Evolutionary conservation across 495 filamentous ascomycete genomes (phyloP).

Genomic region (Articulospora tetracladia): DNA sequence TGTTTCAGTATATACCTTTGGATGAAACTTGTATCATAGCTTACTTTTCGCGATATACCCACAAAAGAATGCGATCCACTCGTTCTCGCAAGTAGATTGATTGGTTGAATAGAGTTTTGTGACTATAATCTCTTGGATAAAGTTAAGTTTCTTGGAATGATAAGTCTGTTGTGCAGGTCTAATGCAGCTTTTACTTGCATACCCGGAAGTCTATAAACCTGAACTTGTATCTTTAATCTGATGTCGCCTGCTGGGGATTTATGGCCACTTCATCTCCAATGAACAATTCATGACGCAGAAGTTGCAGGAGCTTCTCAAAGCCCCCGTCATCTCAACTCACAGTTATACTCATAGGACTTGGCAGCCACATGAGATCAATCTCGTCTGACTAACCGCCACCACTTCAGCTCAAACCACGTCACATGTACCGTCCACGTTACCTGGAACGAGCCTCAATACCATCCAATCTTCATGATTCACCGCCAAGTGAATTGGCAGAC

Average conservation of each 20-base stretch:
- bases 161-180: neutral
- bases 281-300: too few species aligned
- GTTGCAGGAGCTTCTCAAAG: too few species aligned
- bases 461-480: neutral
- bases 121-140: neutral
- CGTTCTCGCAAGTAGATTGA: conserved; percentile 3
- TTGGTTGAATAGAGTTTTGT: neutral
- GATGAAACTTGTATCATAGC: conserved; percentile 1
- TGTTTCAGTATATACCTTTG: conserved; percentile 3
- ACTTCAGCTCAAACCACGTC: neutral
- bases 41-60: conserved; percentile 6
- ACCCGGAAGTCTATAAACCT: too few species aligned
- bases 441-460: neutral
- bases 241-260: too few species aligned
- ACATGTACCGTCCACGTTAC: neutral
- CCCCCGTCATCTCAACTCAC: too few species aligned
- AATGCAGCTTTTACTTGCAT: too few species aligned
- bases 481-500: neutral
- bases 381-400: too few species aligned
- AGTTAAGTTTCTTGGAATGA: neutral
- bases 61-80: conserved; percentile 11
- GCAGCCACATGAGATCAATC: too few species aligned
- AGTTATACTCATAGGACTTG: too few species aligned
- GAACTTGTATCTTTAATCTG: too few species aligned
- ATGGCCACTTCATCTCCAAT: neutral